Conservation (phyloP, 2,329 filamentous ascomycete species). For the Aspergillus japonicus region DNA sequence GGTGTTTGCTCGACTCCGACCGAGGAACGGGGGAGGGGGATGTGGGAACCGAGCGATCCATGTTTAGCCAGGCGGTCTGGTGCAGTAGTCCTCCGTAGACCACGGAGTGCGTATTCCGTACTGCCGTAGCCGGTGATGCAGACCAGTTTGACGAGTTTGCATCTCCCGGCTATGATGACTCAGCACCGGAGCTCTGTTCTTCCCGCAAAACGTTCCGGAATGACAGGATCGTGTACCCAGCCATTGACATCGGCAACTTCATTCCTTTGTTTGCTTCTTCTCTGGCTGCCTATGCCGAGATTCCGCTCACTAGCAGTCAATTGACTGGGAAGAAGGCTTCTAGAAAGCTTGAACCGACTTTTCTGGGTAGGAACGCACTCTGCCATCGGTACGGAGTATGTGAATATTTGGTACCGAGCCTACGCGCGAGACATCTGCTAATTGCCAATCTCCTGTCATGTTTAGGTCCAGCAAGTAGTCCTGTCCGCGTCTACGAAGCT, state of each 20-base stretch:
- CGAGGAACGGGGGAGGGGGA: constrained; percentile 7
- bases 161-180: neutral
- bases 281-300: neutral
- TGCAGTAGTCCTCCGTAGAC: neutral
- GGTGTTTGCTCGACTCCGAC: constrained; percentile 12
- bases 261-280: neutral
- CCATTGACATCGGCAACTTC: neutral
- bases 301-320: neutral
- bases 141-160: neutral
- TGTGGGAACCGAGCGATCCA: constrained; percentile 5
- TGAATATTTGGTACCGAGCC: neutral
- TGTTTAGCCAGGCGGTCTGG: constrained; percentile 6
- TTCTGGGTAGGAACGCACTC: neutral
- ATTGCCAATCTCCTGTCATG: neutral
- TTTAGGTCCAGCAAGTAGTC: neutral
- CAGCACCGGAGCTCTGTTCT: constrained; percentile 4
- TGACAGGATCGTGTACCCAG: neutral
- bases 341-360: neutral
- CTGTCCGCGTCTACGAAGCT: neutral
- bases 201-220: constrained; percentile 3
- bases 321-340: neutral
- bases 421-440: neutral
- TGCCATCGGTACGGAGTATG: neutral
- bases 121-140: neutral
- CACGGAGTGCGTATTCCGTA: neutral